Evolutionary conservation across 805 yeast genomes (phyloP), one percentile per base, ranked within the genome.

Genomic region (Nakazawaea siamensis): DNA sequence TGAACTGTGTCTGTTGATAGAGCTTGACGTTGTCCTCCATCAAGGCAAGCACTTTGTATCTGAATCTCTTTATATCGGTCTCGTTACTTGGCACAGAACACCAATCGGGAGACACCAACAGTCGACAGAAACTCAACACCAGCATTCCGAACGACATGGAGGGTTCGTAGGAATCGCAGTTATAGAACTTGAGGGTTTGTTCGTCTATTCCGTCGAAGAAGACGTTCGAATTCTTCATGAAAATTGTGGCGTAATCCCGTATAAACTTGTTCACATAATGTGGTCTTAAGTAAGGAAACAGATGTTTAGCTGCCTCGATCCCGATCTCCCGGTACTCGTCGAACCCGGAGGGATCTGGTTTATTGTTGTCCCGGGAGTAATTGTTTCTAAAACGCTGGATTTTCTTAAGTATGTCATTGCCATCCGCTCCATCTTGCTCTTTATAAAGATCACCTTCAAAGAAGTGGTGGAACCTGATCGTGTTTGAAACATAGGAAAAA

Each of bases 251-350:
- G 10, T 16, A 34, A 17, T 34, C 38, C 18, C 38, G 24, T 12
- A 12, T 29, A 19, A 16, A 34, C 16, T 29, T 34, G 21, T 29
- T 34, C n/a, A 34, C 10, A 14, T 34, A 34, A 24, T 34, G 29
- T 18, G 38, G 38, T 5, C 38, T 18, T 20, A 29, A 25, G 20
- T 7, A 34, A 6, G 31, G 31, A 19, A 36, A 36, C n/a, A 18
- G 29, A 8, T 35, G 34, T 12, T 24, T 17, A 11, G 30, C 24
- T 4, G 29, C 18, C 5, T 8, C 12, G 9, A 11, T 8, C 6
- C 33, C 38, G 12, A 29, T 18, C 18, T 10, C 8, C 6, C 24
- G 11, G 32, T 15, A 20, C 6, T 18, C 24, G 20, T 18, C 26
- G 14, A 28, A 25, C 8, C 12, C 8, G 25, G 21, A 19, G 24